Percentiles rank a stretch among this genome's conserved stretches.
These are phyloP conservation scores for Didymosphaeria variabile DNA, from an alignment of 2,329 filamentous ascomycete genomes.

Conservation along the genomic window DNA sequence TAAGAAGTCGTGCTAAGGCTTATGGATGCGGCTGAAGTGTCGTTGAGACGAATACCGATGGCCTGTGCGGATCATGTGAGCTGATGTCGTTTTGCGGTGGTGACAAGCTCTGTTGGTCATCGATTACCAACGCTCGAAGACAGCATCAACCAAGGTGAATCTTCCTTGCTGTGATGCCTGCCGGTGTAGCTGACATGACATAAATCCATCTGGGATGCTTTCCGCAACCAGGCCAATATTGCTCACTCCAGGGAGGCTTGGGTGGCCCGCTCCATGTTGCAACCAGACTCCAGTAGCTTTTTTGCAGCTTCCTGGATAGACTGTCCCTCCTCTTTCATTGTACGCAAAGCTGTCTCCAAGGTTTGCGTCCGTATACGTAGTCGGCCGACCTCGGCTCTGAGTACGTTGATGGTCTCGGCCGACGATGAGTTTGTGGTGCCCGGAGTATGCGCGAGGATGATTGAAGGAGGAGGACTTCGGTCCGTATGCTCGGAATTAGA, in stretches of 20 bases:
- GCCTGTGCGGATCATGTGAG: slow-evolving; percentile 3
- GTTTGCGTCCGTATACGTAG: slow-evolving; percentile 39
- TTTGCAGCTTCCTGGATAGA: slow-evolving; percentile 39
- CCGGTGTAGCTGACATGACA: neutral
- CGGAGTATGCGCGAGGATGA: slow-evolving; percentile 11
- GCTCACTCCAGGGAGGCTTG: slow-evolving; percentile 16
- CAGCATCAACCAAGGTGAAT: neutral
- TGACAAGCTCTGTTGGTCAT: neutral
- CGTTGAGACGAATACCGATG: neutral
- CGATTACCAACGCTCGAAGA: neutral
- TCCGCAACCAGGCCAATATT: neutral
- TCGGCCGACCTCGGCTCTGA: slow-evolving; percentile 41
- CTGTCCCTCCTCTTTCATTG: slow-evolving; percentile 39
- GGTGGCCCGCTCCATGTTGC: slow-evolving; percentile 35
- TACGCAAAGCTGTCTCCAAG: slow-evolving; percentile 37
- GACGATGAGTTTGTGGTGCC: slow-evolving; percentile 21
- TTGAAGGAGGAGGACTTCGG: slow-evolving; percentile 9
- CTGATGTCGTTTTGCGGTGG: neutral
- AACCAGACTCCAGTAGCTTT: slow-evolving; percentile 36
- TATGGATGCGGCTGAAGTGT: slow-evolving; percentile 4
- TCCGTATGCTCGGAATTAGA: slow-evolving; percentile 12
- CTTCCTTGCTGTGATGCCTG: neutral
- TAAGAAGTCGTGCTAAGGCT: neutral
- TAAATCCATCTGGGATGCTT: neutral
- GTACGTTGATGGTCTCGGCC: slow-evolving; percentile 40